A percentile compares a stretch with the other conserved stretches of the same genome.
These are phyloP conservation scores for Claviceps maximensis DNA, from an alignment of 2,329 filamentous ascomycete genomes.

Conservation along the genomic window DNA sequence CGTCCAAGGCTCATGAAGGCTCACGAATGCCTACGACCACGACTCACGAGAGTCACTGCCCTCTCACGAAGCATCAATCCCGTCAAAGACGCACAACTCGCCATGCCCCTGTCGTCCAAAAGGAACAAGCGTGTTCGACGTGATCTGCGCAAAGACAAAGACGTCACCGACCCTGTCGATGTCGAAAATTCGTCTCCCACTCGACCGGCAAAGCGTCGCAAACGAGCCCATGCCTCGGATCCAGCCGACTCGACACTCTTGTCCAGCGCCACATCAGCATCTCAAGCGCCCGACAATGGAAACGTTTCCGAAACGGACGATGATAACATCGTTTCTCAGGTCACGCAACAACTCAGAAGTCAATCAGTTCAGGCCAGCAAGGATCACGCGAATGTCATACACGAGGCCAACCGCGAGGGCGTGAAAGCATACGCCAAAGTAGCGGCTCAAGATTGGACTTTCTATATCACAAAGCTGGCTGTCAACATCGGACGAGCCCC, in stretches of 20 bases:
- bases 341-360: conserved; percentile 38
- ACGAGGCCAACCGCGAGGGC: conserved; percentile 46
- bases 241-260: conserved; percentile 7
- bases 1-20: background rate
- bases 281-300: conserved; percentile 25
- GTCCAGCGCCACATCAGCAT: conserved; percentile 6
- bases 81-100: background rate
- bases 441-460: conserved; percentile 71
- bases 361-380: conserved; percentile 43
- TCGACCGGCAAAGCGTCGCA: conserved; percentile 51
- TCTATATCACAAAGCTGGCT: conserved; percentile 62
- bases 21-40: background rate
- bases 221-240: conserved; percentile 29
- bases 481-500: conserved; percentile 64
- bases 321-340: conserved; percentile 41
- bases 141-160: conserved; percentile 25
- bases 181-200: conserved; percentile 44
- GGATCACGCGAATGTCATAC: conserved; percentile 50
- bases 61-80: background rate
- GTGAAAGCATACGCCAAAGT: conserved; percentile 73
- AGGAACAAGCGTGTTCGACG: conserved; percentile 24
- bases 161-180: conserved; percentile 21
- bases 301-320: conserved; percentile 33
- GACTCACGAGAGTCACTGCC: background rate
- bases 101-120: conserved; percentile 26